Conservation (phyloP, 257 asterid genomes). For the Vinca minor region DNA sequence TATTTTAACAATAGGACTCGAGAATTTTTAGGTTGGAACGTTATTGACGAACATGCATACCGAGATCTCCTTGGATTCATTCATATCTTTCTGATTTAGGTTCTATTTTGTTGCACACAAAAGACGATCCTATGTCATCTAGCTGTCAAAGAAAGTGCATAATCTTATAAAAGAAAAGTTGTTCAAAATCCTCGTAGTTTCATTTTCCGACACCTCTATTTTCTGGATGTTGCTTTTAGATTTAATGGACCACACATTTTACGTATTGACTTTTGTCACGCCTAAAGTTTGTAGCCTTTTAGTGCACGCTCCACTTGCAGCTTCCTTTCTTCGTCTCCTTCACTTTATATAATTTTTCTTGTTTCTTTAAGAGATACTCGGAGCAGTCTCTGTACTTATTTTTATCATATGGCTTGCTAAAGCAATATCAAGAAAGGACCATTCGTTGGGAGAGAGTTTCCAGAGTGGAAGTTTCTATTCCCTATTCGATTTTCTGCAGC, state of each 20-base stretch:
- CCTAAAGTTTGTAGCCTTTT: slow-evolving; percentile 2
- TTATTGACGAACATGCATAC: neutral
- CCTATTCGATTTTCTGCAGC: neutral
- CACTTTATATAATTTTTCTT: neutral
- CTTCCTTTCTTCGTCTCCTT: slow-evolving; percentile 7
- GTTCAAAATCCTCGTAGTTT: neutral
- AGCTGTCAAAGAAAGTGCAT: neutral
- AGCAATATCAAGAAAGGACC: neutral
- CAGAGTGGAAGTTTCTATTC: neutral
- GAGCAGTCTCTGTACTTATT: neutral
- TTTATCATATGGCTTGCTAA: neutral
- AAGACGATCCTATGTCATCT: neutral
- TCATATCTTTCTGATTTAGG: neutral
- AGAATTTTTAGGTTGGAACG: neutral
- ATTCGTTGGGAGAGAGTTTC: neutral
- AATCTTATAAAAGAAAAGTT: neutral
- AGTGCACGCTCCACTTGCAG: slow-evolving; percentile 10
- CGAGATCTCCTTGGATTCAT: neutral
- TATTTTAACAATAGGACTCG: neutral
- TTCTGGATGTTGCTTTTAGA: neutral
- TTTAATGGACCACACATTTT: neutral
- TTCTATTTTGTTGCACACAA: neutral
- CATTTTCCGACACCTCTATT: neutral
- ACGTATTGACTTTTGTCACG: neutral
- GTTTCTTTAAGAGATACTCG: neutral